phyloP scores from a whole-genome alignment of 495 filamentous ascomycete species.

The Friedmanniomyces endolithicus region DNA sequence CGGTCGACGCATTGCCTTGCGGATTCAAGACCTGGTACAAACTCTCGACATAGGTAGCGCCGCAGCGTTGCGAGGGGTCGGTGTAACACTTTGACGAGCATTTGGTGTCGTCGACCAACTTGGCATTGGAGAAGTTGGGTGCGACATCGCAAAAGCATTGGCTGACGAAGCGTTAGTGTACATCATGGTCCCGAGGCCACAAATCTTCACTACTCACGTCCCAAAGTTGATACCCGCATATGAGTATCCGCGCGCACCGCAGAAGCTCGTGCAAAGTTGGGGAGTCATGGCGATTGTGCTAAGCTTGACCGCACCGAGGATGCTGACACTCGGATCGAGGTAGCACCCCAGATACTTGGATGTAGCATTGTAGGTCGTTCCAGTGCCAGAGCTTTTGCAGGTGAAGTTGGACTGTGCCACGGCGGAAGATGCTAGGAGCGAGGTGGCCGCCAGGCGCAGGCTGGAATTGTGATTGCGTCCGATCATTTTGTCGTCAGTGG shows the following conservation, averaged over 20 bases:
- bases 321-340: not conserved
- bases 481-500: too few relatives aligned
- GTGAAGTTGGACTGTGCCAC: not conserved
- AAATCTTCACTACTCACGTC: not conserved
- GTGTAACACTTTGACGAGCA: not conserved
- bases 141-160: not conserved
- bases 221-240: conserved; percentile 1
- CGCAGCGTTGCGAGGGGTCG: not conserved
- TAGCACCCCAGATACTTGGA: not conserved
- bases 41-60: not conserved
- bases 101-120: not conserved
- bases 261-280: not conserved
- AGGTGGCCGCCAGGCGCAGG: too few relatives aligned
- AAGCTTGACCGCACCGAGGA: not conserved
- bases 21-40: not conserved
- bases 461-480: too few relatives aligned
- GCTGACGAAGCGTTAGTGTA: not conserved
- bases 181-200: not conserved
- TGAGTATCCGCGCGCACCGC: not conserved
- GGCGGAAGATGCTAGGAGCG: conserved; percentile 3
- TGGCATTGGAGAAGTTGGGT: not conserved
- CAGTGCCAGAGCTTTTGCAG: not conserved
- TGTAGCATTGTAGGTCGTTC: not conserved
- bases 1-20: not conserved
- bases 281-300: conserved; percentile 5